Base-by-base conservation (phyloP, 306 rosid genomes). In the Glycine tomentella region DNA sequence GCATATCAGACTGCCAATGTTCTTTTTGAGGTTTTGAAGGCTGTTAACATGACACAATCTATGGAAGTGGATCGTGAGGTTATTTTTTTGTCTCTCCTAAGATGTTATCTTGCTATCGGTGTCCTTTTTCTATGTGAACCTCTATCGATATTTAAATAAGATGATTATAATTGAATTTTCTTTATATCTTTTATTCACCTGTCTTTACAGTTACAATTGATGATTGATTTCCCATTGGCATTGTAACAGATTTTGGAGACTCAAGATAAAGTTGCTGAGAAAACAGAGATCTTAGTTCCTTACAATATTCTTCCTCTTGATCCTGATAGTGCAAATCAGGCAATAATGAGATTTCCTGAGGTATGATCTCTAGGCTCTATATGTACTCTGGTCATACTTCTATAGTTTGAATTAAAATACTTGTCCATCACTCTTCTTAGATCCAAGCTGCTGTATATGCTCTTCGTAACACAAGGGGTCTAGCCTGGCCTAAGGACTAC, bases 1-100 rank as follows among this genome's bases (percentile, higher is more conserved):
- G 99, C 99, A 52, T 95, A 95, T 84, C 97, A 91, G 86, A 95
- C 99, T 78, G 99, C 99, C 38, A 95, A 95, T 85, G 99, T 95
- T 83, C 96, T 95, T 86, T 95, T 95, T 86, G 99, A 95, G 81
- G 99, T 95, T 77, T 85, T 95, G 78, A 95, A 93, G 90, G 99
- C 99, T 79, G 99, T 95, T 80, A 95, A 93, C 83, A 89, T 85
- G 98, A 95, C 96, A 9, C 99, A 95, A 83, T 91, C 99, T 59
- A 85, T 95, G 81, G 99, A 95, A 93, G 94, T 95, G 81, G 98
- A 91, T 80, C 99, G 92, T 7, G 99, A 95, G 98, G 99, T 93
- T 61, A 79, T 44, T 25, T 67, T 65, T 61, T 48, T 44, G 10
- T 59, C 36, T 56, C 68, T 78, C 48, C 58, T 50, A 25, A 17